Conservation (phyloP, 352 stramenopile genomes). For the Phytopythium sindhum region DNA sequence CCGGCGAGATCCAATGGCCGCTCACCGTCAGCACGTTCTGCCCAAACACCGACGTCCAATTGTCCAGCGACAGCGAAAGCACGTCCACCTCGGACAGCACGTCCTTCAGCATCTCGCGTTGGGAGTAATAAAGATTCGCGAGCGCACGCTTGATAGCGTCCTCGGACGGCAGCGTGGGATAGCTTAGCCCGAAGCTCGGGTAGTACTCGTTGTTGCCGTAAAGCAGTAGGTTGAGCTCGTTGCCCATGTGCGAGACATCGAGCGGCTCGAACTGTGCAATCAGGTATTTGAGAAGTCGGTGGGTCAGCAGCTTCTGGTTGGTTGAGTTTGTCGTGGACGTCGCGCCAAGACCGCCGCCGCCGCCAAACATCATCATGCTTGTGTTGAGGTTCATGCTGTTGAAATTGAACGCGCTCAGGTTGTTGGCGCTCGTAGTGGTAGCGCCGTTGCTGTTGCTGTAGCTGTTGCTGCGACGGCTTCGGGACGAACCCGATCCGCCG, state of each 20-base stretch:
- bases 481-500: conserved; percentile 7
- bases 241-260: conserved; percentile 63
- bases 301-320: conserved; percentile 65
- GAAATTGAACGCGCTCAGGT: background rate
- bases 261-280: conserved; percentile 77
- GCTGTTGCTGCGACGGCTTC: conserved; percentile 23
- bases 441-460: conserved; percentile 14
- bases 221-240: conserved; percentile 54
- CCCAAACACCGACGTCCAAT: conserved; percentile 75
- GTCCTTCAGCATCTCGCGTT: conserved; percentile 78
- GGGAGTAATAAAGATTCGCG: conserved; percentile 75
- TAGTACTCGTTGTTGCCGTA: conserved; percentile 37
- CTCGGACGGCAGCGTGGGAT: conserved; percentile 49
- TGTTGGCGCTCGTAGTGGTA: conserved; percentile 7
- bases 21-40: conserved; percentile 79
- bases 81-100: conserved; percentile 73
- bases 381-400: conserved; percentile 6
- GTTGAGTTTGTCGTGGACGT: conserved; percentile 8
- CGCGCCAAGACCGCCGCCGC: conserved; percentile 11
- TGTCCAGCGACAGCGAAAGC: conserved; percentile 72
- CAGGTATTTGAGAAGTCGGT: conserved; percentile 69
- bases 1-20: conserved; percentile 75
- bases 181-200: conserved; percentile 13
- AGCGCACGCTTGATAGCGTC: conserved; percentile 70
- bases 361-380: conserved; percentile 6